Percentiles rank a stretch among this genome's conserved stretches.
phyloP scores from a whole-genome alignment of 176 grass and related monocot species.

The Pontederia paniculata region DNA sequence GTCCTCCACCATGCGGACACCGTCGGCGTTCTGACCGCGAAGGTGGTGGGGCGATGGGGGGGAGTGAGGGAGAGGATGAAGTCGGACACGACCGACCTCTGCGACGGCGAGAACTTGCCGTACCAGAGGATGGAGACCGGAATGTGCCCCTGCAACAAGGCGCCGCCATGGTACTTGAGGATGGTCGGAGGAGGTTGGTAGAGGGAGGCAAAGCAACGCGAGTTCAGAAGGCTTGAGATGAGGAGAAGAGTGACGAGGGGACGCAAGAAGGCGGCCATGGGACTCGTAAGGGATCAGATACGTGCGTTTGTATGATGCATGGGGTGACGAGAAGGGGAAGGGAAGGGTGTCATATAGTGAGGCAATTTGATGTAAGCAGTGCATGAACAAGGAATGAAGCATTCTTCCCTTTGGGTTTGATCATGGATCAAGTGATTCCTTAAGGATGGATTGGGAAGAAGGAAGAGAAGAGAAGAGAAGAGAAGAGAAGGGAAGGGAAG shows the following conservation, averaged over 20 bases:
- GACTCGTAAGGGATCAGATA: neutral
- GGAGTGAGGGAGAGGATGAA: conserved; percentile 75
- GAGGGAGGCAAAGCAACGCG: conserved; percentile 25
- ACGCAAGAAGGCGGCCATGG: neutral
- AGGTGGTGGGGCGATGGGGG: conserved; percentile 2
- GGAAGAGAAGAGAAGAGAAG: too few species aligned
- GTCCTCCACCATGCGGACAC: conserved; percentile 70
- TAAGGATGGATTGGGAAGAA: too few species aligned
- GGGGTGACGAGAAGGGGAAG: neutral
- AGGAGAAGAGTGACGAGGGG: conserved; percentile 15
- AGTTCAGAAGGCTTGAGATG: conserved; percentile 6
- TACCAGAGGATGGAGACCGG: conserved; percentile 79
- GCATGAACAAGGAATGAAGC: neutral
- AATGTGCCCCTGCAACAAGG: conserved; percentile 47
- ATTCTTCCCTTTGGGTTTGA: neutral
- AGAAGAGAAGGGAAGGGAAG: too few species aligned
- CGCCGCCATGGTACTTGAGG: conserved; percentile 57
- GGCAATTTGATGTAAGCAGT: neutral
- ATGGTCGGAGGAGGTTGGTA: conserved; percentile 39
- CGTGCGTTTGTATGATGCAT: too few species aligned
- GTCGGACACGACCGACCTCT: conserved; percentile 52
- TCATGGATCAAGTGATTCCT: neutral
- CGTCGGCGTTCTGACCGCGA: conserved; percentile 29
- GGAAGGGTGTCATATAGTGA: neutral
- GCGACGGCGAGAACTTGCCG: conserved; percentile 55